These are phyloP conservation scores for Dysphania ambrosioides DNA, from an alignment of 148 eudicot genomes.

Conservation along the genomic window DNA sequence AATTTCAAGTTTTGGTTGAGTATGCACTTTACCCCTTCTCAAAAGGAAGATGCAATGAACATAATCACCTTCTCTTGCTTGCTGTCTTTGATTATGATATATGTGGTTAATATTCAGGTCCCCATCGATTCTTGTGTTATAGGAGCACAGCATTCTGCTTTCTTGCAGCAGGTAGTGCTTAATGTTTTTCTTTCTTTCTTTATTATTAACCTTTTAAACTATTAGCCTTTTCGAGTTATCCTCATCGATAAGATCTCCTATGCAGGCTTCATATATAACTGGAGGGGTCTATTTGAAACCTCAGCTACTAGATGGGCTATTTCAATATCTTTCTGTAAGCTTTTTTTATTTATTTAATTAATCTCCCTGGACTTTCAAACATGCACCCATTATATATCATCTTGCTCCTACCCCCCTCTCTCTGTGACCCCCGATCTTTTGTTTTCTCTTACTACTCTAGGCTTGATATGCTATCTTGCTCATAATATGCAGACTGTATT, in stretches of 20 bases:
- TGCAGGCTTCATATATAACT: constrained; percentile 91
- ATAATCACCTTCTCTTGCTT: constrained; percentile 1
- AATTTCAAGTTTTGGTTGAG: neutral
- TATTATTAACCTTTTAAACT: too few species aligned
- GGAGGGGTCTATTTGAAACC: constrained; percentile 97
- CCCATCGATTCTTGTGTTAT: constrained; percentile 93
- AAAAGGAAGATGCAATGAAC: neutral
- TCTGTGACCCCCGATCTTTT: too few species aligned
- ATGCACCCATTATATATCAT: neutral
- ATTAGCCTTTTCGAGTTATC: neutral
- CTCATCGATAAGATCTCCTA: neutral
- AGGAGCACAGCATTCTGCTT: constrained; percentile 92
- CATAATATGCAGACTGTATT: constrained; percentile 70
- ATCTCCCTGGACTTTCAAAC: too few species aligned
- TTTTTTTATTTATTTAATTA: neutral
- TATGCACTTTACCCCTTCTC: neutral
- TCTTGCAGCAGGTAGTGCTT: constrained; percentile 79
- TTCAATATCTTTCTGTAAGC: constrained; percentile 86
- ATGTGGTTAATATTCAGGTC: constrained; percentile 42
- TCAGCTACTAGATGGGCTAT: constrained; percentile 73
- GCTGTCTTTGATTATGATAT: neutral
- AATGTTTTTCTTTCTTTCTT: neutral
- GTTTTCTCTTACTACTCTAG: neutral
- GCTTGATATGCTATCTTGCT: too few species aligned
- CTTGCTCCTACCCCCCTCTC: neutral